Base-by-base conservation (phyloP, 371 early-diverging fungal species). In the Mucor sp. region DNA sequence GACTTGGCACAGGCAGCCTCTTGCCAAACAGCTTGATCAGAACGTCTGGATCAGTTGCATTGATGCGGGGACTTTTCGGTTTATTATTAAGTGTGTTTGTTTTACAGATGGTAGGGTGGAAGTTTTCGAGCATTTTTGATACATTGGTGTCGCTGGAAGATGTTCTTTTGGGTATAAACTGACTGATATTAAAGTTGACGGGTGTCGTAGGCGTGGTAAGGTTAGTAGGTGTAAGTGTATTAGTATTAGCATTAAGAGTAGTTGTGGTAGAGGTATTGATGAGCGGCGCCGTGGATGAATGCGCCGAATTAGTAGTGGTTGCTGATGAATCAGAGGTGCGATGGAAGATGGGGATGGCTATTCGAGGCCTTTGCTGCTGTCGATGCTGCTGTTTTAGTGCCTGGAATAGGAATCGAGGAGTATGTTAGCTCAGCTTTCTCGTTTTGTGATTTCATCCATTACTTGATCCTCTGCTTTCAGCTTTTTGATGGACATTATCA, bases 141-240 rank as follows among this genome's bases (percentile, higher is more conserved):
- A 72, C 64, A 62, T 63, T 69, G 6, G 59, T 33, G 25, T 65
- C 73, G 53, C 41, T 69, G 19, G 73, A 72, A 47, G 69, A 68
- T 17, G 73, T 72, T 37, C 73, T 65, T 65, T 66, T 69, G 73
- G 73, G 73, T 72, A 72, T 72, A 69, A 32, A 69, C 62, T 68
- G 73, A 33, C 55, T 65, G 27, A 72, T 72, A 60, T 72, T 65
- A 37, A 72, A 66, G 37, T 60, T 53, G 9, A 28, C 39, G 8
- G 56, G 58, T 8, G 58, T 58, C 8, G 21, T 32, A 12, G 58
- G 37, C 4, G 37, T 37, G 11, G 37, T 37, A 12, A 4, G 4
- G 9, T 35, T 37, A 37, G 11, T 37, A 37, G 4, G 4, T 33
- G 33, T 33, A n/a, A 12, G n/a, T 21, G 58, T 44, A n/a, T 44